phyloP scores from a whole-genome alignment of 2,329 filamentous ascomycete genomes.

The Tolypocladium nubicola region DNA sequence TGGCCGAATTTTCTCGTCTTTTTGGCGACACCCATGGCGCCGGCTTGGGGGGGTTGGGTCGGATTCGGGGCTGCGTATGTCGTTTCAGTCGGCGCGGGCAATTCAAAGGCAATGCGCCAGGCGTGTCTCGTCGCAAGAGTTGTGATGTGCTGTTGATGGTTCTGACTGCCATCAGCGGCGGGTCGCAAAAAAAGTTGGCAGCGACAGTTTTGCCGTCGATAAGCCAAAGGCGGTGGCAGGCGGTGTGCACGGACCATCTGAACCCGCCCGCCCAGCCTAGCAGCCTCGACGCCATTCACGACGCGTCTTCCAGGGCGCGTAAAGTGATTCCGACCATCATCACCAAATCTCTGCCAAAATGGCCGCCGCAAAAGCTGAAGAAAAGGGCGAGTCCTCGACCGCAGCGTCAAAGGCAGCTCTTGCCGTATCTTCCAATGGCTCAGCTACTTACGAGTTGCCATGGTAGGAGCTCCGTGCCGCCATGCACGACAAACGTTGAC shows the following conservation, averaged over 20 bases:
- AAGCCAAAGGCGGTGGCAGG: conserved; percentile 14
- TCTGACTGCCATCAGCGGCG: neutral
- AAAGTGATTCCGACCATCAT: conserved; percentile 19
- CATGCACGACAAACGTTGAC: conserved; percentile 4
- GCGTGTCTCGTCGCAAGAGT: neutral
- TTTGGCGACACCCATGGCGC: conserved; percentile 74
- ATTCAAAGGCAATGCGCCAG: neutral
- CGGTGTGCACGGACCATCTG: conserved; percentile 16
- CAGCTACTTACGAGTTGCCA: conserved; percentile 61
- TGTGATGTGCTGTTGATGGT: neutral
- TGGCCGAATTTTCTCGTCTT: conserved; percentile 84
- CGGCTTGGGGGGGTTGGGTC: neutral
- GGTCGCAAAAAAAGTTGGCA: conserved; percentile 6
- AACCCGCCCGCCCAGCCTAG: neutral
- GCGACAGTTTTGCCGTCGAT: conserved; percentile 4
- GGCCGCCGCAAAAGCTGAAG: conserved; percentile 38
- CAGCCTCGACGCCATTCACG: conserved; percentile 4
- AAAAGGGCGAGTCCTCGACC: conserved; percentile 50
- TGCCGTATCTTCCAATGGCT: conserved; percentile 37
- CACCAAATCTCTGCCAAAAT: conserved; percentile 22
- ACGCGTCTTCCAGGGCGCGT: conserved; percentile 27
- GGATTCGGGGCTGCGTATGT: neutral
- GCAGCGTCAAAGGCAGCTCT: conserved; percentile 47
- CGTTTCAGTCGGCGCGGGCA: neutral
- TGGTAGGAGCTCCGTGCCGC: conserved; percentile 40